These are phyloP conservation scores for Globisporangium uncinulatum DNA, from an alignment of 352 stramenopile species.

Conservation along the genomic window DNA sequence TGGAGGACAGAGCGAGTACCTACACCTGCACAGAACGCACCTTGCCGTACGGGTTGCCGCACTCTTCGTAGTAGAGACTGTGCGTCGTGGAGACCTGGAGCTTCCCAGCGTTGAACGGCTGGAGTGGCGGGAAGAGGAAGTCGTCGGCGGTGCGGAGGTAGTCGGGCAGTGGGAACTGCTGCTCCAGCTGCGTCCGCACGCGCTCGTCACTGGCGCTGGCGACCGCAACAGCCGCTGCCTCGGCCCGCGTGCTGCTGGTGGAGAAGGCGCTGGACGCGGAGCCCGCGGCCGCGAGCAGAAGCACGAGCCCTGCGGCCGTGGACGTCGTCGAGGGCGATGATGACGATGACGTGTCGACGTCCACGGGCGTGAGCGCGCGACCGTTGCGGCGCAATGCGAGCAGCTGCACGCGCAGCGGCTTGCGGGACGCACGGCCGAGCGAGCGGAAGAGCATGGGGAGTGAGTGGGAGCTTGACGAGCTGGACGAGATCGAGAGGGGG, in stretches of 20 bases:
- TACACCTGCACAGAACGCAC: slow-evolving; percentile 1
- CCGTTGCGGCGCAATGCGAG: slow-evolving; percentile 11
- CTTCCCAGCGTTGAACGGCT: slow-evolving; percentile 78
- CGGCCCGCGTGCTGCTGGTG: slow-evolving; percentile 12
- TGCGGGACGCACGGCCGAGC: slow-evolving; percentile 14
- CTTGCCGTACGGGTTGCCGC: slow-evolving; percentile 80
- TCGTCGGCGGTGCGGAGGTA: slow-evolving; percentile 50
- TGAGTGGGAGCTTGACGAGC: not conserved
- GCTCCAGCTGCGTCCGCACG: slow-evolving; percentile 5
- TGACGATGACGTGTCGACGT: slow-evolving; percentile 4
- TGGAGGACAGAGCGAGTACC: not conserved
- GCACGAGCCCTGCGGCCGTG: slow-evolving; percentile 2
- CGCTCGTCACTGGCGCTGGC: not conserved
- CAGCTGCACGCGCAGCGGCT: slow-evolving; percentile 18
- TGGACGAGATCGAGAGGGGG: too few species aligned
- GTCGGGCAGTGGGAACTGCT: slow-evolving; percentile 17
- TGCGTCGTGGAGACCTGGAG: slow-evolving; percentile 82
- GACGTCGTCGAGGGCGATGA: slow-evolving; percentile 3
- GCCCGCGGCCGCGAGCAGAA: not conserved
- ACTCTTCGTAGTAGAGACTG: slow-evolving; percentile 90
- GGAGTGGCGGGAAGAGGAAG: slow-evolving; percentile 76
- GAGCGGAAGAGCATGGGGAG: slow-evolving; percentile 17
- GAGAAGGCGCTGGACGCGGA: slow-evolving; percentile 8
- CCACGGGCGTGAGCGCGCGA: slow-evolving; percentile 10
- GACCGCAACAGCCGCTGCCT: not conserved